Evolutionary conservation across 306 rosid genomes (phyloP).

Genomic region (Canavalia gladiata): DNA sequence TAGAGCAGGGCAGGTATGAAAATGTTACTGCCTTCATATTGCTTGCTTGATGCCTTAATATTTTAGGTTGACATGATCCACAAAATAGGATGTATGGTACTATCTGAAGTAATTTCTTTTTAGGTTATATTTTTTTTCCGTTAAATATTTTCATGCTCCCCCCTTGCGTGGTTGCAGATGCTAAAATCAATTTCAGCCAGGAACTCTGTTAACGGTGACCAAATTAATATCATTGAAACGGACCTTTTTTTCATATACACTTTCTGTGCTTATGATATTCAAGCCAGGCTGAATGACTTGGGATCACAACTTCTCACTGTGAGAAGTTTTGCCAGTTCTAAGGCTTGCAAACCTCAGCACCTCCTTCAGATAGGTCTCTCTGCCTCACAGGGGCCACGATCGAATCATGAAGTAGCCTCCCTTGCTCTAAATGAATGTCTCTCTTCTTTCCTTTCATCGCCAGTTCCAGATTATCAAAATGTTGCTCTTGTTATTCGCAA

Average conservation of each 20-base stretch:
- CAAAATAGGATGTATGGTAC: conserved; percentile 20
- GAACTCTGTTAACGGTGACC: conserved; percentile 54
- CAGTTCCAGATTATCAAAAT: conserved; percentile 71
- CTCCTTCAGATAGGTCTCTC: conserved; percentile 84
- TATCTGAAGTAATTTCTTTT: conserved; percentile 1
- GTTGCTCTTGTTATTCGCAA: conserved; percentile 80
- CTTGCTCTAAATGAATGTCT: conserved; percentile 86
- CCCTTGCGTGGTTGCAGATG: conserved; percentile 66
- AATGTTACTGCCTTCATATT: conserved; percentile 24
- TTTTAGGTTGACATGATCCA: conserved; percentile 29
- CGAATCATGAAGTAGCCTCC: conserved; percentile 79
- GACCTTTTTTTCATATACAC: conserved; percentile 78
- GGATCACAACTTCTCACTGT: conserved; percentile 69
- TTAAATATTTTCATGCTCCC: conserved; percentile 40
- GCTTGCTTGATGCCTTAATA: conserved; percentile 14
- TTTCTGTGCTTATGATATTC: conserved; percentile 74
- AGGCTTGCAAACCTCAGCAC: conserved; percentile 72
- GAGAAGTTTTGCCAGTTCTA: conserved; percentile 70
- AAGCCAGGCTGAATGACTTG: conserved; percentile 79
- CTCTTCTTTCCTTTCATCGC: conserved; percentile 76
- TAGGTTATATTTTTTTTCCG: conserved; percentile 27
- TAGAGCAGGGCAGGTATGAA: conserved; percentile 88
- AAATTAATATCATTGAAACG: conserved; percentile 56
- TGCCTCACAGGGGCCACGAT: conserved; percentile 74
- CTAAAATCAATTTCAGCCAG: conserved; percentile 69